Evolutionary conservation across 2,329 filamentous ascomycete genomes (phyloP).

Genomic region (Zasmidium angulare): DNA sequence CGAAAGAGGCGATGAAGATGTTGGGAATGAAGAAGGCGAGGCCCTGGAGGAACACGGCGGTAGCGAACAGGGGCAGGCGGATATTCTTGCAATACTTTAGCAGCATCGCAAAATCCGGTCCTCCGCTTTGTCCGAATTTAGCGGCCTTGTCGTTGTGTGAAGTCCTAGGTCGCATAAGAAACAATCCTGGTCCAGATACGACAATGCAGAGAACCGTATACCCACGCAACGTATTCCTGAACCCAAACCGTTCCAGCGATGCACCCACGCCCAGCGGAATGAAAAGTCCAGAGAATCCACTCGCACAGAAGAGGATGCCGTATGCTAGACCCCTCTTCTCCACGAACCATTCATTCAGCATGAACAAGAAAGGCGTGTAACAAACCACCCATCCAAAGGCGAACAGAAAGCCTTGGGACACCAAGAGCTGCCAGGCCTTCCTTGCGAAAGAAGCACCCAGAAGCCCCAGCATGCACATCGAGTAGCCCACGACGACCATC

Average conservation of each 20-base stretch:
- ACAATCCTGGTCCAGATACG: constrained; percentile 32
- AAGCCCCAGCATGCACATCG: constrained; percentile 26
- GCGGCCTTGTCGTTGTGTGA: constrained; percentile 31
- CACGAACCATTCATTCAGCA: constrained; percentile 34
- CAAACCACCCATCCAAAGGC: constrained; percentile 57
- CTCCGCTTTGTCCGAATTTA: constrained; percentile 28
- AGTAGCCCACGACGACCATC: constrained; percentile 48
- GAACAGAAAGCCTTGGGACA: constrained; percentile 61
- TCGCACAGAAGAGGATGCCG: constrained; percentile 25
- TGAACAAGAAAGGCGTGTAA: constrained; percentile 31
- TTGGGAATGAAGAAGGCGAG: constrained; percentile 42
- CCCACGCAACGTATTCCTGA: constrained; percentile 25
- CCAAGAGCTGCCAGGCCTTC: constrained; percentile 56
- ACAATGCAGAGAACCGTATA: constrained; percentile 27
- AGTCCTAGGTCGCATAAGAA: constrained; percentile 22
- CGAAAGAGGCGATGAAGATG: constrained; percentile 41
- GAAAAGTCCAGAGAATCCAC: constrained; percentile 26
- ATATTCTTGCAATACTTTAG: constrained; percentile 16
- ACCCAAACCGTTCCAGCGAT: constrained; percentile 26
- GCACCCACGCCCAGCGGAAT: constrained; percentile 26
- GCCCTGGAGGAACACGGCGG: constrained; percentile 38
- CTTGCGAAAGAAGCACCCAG: constrained; percentile 45
- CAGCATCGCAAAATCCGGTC: constrained; percentile 34
- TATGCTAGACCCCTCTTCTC: constrained; percentile 29
- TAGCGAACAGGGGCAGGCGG: constrained; percentile 31